Evolutionary conservation across 805 yeast species (phyloP), one percentile per base, ranked within the genome.

Genomic region (Wickerhamiella allomyrinae): DNA sequence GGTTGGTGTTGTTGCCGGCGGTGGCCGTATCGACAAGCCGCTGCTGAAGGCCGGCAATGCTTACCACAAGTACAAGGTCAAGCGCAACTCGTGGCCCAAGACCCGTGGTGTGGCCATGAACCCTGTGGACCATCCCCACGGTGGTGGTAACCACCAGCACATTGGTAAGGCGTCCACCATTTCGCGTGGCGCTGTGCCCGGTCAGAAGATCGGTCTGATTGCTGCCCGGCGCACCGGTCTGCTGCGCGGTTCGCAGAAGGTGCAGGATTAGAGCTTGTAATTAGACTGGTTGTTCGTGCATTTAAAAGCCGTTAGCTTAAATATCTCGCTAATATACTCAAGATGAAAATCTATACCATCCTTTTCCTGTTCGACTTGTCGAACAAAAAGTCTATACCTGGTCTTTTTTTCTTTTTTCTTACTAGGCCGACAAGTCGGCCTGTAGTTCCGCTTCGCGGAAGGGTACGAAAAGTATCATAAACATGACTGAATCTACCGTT

Each of bases 111-210:
- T 89, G 69, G 98, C 98, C 70, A 89, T 91, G 98, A 89, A 89
- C 77, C 97, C 97, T 71, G 98, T 89, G 70, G 98, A 89, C 71
- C 98, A 89, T 78, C 98, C 98, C 70, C 98, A 89, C 73, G 98
- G 98, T 84, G 97, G 98, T 89, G 98, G 98, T 89, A 87, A 87
- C 95, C 97, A 89, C 74, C 97, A 89, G 78, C 97, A 89, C 73
- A 89, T 87, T 76, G 97, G 97, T 86, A 89, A 89, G 79, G 96
- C 97, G 65, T 89, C 97, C 62, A 89, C 97, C 65, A 89, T 89
- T 64, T 80, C 94, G 60, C 85, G 97, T 82, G 94, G 94, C 72
- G 96, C 97, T 58, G 97, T 89, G 69, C 76, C 98, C 65, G 98
- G 98, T 84, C 98, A 89, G 78, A 89, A 89, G 93, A 94, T 93